A percentile compares a stretch with the other conserved stretches of the same genome.
Evolutionary conservation across 768 basidiomycete genomes (phyloP).

Genomic region (Symmetrospora coprosmae): DNA sequence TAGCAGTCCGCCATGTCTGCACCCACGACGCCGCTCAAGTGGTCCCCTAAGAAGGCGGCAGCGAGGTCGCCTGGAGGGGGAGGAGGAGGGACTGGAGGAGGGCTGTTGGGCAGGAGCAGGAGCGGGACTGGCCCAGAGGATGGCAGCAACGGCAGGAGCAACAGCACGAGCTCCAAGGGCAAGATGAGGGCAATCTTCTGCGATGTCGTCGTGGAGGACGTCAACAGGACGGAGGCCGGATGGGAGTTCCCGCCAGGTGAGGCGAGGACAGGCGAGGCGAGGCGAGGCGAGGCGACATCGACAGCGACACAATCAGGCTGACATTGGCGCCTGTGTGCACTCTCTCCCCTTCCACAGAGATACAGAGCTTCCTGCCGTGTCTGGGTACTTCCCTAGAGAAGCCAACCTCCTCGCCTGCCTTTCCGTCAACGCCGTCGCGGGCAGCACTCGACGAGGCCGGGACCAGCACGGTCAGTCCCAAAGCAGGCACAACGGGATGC

Average conservation of each 20-base stretch:
- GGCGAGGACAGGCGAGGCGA: not conserved
- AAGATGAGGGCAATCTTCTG: conserved; percentile 11
- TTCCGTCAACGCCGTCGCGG: conserved; percentile 12
- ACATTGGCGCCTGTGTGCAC: too few relatives aligned
- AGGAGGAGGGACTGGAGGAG: too few relatives aligned
- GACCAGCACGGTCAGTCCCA: too few relatives aligned
- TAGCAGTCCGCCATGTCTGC: not conserved
- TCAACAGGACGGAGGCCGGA: not conserved
- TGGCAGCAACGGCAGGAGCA: conserved; percentile 1
- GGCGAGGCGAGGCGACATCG: not conserved
- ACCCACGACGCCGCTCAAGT: conserved; percentile 8
- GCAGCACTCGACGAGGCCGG: conserved; percentile 4
- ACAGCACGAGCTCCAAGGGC: not conserved
- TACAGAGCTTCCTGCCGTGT: not conserved
- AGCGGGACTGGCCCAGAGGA: not conserved
- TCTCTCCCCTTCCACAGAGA: conserved; percentile 1
- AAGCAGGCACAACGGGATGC: too few relatives aligned
- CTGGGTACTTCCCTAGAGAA: not conserved
- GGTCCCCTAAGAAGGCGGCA: not conserved
- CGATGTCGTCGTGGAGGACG: conserved; percentile 12
- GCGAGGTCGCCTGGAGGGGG: too few relatives aligned
- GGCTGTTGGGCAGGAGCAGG: not conserved
- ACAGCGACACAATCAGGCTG: not conserved
- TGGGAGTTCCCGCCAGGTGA: conserved; percentile 15
- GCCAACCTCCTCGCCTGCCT: conserved; percentile 18